Evolutionary conservation across 2,329 filamentous ascomycete species (phyloP).

Genomic region (Fusarium virguliforme): DNA sequence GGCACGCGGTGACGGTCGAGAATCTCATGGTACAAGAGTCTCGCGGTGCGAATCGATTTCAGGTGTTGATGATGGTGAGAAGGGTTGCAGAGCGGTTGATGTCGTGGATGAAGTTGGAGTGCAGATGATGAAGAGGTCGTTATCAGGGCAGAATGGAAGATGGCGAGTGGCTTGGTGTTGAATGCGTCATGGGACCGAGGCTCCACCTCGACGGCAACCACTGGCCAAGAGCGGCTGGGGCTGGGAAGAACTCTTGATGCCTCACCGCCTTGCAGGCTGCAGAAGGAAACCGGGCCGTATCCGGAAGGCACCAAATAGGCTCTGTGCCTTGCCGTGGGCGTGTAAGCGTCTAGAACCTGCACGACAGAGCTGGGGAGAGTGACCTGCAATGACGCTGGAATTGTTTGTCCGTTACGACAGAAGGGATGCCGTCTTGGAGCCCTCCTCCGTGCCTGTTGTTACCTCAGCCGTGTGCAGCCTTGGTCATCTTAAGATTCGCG

Average conservation of each 20-base stretch:
- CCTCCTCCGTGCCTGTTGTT: not conserved
- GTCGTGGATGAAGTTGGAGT: slow-evolving; percentile 28
- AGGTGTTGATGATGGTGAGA: not conserved
- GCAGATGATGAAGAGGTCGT: slow-evolving; percentile 44
- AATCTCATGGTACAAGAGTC: slow-evolving; percentile 54
- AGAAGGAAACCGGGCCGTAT: slow-evolving; percentile 31
- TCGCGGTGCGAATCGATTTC: not conserved
- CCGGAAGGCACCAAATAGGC: slow-evolving; percentile 34
- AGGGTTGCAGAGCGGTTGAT: slow-evolving; percentile 21
- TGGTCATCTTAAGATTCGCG: not conserved
- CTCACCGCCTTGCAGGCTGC: slow-evolving; percentile 47
- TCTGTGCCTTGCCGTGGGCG: slow-evolving; percentile 27
- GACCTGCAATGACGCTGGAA: slow-evolving; percentile 15
- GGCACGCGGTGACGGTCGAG: slow-evolving; percentile 62
- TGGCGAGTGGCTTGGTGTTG: slow-evolving; percentile 51
- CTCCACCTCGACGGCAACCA: slow-evolving; percentile 48
- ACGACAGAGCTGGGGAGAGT: slow-evolving; percentile 13
- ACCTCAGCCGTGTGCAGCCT: slow-evolving; percentile 10
- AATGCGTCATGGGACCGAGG: slow-evolving; percentile 59
- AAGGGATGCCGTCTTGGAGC: not conserved
- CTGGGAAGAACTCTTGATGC: slow-evolving; percentile 45
- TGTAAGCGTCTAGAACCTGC: slow-evolving; percentile 29
- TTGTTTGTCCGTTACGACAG: slow-evolving; percentile 15
- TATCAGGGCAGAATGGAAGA: slow-evolving; percentile 48
- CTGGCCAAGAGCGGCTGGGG: slow-evolving; percentile 32